Evolutionary conservation across 2,329 filamentous ascomycete genomes (phyloP).

Genomic region (Chlorencoelia australis): DNA sequence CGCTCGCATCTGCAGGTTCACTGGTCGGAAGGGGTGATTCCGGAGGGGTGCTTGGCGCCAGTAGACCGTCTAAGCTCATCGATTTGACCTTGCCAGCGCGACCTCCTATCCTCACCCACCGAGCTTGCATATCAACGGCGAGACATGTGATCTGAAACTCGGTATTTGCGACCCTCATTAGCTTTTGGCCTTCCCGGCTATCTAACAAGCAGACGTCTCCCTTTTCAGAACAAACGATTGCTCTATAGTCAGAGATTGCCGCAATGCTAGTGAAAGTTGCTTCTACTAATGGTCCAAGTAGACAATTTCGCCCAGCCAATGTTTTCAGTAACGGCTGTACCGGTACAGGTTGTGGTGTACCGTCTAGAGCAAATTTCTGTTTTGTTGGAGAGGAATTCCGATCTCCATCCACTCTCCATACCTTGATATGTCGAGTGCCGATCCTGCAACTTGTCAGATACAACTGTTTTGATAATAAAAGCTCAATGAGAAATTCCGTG

Average conservation of each 20-base stretch:
- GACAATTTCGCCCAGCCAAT: constrained; percentile 74
- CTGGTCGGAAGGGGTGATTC: constrained; percentile 20
- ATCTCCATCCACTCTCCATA: constrained; percentile 75
- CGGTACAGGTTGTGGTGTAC: constrained; percentile 27
- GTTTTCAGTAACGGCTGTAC: constrained; percentile 48
- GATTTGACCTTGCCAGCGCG: constrained; percentile 35
- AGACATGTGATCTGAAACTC: constrained; percentile 46
- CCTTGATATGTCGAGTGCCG: constrained; percentile 83
- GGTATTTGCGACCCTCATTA: constrained; percentile 55
- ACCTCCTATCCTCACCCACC: constrained; percentile 29
- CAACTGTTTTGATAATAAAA: no score
- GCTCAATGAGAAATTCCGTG: no score
- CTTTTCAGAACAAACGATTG: constrained; percentile 76
- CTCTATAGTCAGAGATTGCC: constrained; percentile 59
- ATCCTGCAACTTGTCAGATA: constrained; percentile 36
- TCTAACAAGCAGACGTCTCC: constrained; percentile 89
- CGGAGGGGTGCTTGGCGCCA: constrained; percentile 24
- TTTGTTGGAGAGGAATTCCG: constrained; percentile 52
- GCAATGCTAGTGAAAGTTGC: constrained; percentile 73
- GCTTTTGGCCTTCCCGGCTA: constrained; percentile 57
- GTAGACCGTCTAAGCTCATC: constrained; percentile 37
- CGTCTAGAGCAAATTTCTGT: constrained; percentile 42
- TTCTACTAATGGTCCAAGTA: constrained; percentile 74
- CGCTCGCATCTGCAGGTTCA: constrained; percentile 10
- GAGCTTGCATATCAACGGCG: constrained; percentile 27